phyloP scores from a whole-genome alignment of 805 yeast species.

The Candida boidinii region DNA sequence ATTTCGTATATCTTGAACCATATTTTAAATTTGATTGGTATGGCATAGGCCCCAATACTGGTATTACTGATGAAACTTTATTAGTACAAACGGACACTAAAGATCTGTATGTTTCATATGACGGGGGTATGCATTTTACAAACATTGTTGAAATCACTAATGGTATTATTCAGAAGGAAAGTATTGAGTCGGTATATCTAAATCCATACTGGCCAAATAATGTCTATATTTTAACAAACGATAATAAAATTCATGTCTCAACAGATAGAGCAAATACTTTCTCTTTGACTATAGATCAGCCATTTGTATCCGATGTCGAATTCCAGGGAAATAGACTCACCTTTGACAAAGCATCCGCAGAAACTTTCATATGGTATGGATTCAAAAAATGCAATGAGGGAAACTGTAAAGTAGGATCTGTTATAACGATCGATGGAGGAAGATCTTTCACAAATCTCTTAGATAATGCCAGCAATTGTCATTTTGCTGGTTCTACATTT shows the following conservation, averaged over 20 bases:
- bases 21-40: too few species aligned
- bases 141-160: slow-evolving; percentile 21
- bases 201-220: slow-evolving; percentile 55
- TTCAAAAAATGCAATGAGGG: slow-evolving; percentile 43
- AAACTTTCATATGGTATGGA: slow-evolving; percentile 65
- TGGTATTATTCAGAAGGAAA: slow-evolving; percentile 28
- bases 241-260: slow-evolving; percentile 47
- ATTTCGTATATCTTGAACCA: too few species aligned
- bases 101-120: slow-evolving; percentile 55
- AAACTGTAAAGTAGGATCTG: slow-evolving; percentile 58
- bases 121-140: slow-evolving; percentile 52
- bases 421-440: slow-evolving; percentile 63
- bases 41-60: slow-evolving; percentile 43
- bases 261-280: slow-evolving; percentile 61
- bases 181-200: slow-evolving; percentile 44
- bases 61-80: slow-evolving; percentile 42
- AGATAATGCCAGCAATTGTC: slow-evolving; percentile 51
- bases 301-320: slow-evolving; percentile 21
- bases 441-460: slow-evolving; percentile 44
- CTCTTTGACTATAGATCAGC: slow-evolving; percentile 39
- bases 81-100: slow-evolving; percentile 47
- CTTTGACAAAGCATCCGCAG: slow-evolving; percentile 51
- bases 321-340: slow-evolving; percentile 36
- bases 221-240: slow-evolving; percentile 43
- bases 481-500: slow-evolving; percentile 53